Evolutionary conservation across 2,329 filamentous ascomycete genomes (phyloP), one percentile per base, ranked within the genome.

Genomic region (Zymoseptoria pseudotritici): DNA sequence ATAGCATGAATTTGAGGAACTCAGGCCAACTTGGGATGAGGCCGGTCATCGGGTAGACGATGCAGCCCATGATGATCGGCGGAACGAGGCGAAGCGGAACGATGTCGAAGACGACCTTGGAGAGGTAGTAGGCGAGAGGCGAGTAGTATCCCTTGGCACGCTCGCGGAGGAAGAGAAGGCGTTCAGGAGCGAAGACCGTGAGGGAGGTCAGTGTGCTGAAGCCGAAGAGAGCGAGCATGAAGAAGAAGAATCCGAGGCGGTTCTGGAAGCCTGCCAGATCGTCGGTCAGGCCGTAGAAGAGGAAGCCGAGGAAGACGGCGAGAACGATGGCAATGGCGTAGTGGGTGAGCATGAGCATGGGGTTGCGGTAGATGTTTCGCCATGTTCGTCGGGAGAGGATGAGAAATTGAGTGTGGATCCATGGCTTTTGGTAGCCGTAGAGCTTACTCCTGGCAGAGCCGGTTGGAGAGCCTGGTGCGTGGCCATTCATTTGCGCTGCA

Each of bases 231-330:
- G 94, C 91, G 1, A 99, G 83, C 36, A 99, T 82, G 79, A 99
- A 99, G 80, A 99, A 96, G 83, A 99, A 99, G 13, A 99, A 84
- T 63, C 94, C 94, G 4, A 99, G 86, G 20, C 94, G 86, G 74
- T 99, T 99, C 75, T 99, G 94, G 82, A 99, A 99, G 36, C 95
- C 94, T 63, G 91, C 88, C 67, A 99, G 96, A 70, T 99, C 92
- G 70, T 96, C 91, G 0, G 92, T 96, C 54, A 99, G 80, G 2
- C 93, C 94, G 69, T 97, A 99, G 79, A 97, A 99, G 11, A 99
- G 82, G 75, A 90, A 97, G 3, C 94, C 94, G 1, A 93, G 92
- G 60, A 99, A 88, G 4, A 97, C 93, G 1, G 92, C 94, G 5
- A 99, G 83, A 0, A 97, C 78, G 62, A 99, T 97, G 7, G 94